These are phyloP conservation scores for Isoetes engelmannii DNA, from an alignment of 83 land plant genomes.

Conservation along the genomic window DNA sequence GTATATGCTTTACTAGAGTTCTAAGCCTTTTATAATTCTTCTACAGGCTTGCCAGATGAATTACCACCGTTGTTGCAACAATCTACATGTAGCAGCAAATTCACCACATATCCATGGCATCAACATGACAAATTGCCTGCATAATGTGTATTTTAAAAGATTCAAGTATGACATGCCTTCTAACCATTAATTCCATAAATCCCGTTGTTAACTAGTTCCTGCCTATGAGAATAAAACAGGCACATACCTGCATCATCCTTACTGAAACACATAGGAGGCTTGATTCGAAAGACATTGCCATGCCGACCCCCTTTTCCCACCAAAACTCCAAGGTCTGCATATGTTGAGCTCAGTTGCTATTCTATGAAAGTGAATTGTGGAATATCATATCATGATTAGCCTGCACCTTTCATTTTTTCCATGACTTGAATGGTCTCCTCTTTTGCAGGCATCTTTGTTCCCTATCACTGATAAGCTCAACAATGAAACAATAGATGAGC, in stretches of 20 bases:
- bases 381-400: neutral
- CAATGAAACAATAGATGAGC: neutral
- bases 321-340: slow-evolving; percentile 72
- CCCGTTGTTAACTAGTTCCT: neutral
- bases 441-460: slow-evolving; percentile 87
- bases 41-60: too few relatives aligned
- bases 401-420: slow-evolving; percentile 70
- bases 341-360: too few relatives aligned
- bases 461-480: slow-evolving; percentile 87
- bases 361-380: too few relatives aligned
- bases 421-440: slow-evolving; percentile 64
- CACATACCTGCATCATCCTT: slow-evolving; percentile 76
- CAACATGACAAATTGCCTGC: too few relatives aligned
- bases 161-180: too few relatives aligned
- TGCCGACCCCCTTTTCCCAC: slow-evolving; percentile 89
- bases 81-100: too few relatives aligned
- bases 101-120: too few relatives aligned
- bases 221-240: neutral
- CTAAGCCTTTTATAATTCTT: too few relatives aligned
- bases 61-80: too few relatives aligned
- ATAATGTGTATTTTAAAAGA: too few relatives aligned
- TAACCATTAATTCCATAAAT: too few relatives aligned
- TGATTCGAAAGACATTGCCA: slow-evolving; percentile 90
- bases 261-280: slow-evolving; percentile 98
- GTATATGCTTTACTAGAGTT: too few relatives aligned